Evolutionary conservation across 108 stramenopile genomes (phyloP), one percentile per base, ranked within the genome.

Genomic region (Fragilariopsis cylindrus): DNA sequence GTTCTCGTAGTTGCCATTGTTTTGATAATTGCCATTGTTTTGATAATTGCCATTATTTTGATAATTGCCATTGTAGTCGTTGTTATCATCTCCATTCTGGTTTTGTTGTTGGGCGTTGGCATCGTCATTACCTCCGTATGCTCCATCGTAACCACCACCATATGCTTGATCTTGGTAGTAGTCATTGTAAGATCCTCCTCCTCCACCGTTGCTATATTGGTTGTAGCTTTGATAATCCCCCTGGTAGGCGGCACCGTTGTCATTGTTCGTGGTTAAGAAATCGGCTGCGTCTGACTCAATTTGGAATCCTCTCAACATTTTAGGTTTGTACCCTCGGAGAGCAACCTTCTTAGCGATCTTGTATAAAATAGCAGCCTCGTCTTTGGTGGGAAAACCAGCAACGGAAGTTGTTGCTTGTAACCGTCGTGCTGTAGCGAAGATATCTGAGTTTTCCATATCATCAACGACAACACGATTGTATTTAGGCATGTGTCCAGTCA

Each of bases 401-500:
- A 57, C 55, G 30, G 48, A 58, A 12, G 44, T 21, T 4, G 72
- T 19, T 48, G 70, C 49, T 60, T 82, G 57, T 18, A 74, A 18
- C 57, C 66, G 77, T 52, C 83, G 69, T 19, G 83, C 69, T 12
- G 39, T 71, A 15, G 53, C 44, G 55, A 80, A 88, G 11, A 86
- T 50, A 12, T 9, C 62, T 16, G 67, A 68, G 18, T 76, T 9
- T 54, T 72, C 64, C 55, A 81, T 62, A 15, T 81, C 70, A 39
- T 71, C 67, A 3, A 58, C 41, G 4, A 88, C 53, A 39, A 69
- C 76, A n/a, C 16, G 57, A 7, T 57, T 66, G 7, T 71, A 64
- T 7, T 79, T 65, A 9, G 88, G 88, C 81, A 86, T 79, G 47
- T 65, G 55, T 30, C 77, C 77, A 30, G 69, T 83, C 11, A 88